Base-by-base conservation (phyloP, 208 protist species). In the Leishmania gerbilli region DNA sequence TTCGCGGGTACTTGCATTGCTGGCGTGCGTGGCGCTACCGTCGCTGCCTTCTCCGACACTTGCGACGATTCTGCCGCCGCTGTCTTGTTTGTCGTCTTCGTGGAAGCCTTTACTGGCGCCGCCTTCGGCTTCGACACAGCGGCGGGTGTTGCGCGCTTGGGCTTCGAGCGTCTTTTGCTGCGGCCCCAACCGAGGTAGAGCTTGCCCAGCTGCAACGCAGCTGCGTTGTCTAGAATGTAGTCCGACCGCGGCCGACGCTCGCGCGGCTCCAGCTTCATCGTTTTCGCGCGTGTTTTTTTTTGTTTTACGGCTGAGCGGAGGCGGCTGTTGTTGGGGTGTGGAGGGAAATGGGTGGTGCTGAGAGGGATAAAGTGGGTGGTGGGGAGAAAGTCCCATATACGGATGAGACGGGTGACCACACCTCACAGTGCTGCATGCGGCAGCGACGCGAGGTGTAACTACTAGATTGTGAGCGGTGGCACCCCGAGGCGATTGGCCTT, bases 221-320 rank as follows among this genome's bases (percentile, higher is more conserved):
- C 82, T 17, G 86, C 86, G 77, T 89, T 83, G 65, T 91, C 85
- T 1, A 91, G 17, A 15, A 91, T 65, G 78, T 81, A 91, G 62
- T 91, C 83, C n/a, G 79, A 11, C 31, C 75, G 74, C 34, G 21
- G 24, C 31, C 80, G 71, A 37, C 79, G 80, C 79, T 87, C 76
- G 27, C 87, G 80, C 13, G 83, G 84, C 42, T 80, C 75, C 55
- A 90, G 72, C 60, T 90, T 90, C 87, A 90, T 90, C 6, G 69
- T 15, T 68, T 55, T 60, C 47, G 19, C 6, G 45, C 45, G 5
- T 67, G 62, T 3, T 27, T 7, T 37, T 42, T 42, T 42, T 42
- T 42, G 68, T 21, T 76, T 53, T 64, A 58, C 21, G 0, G 3
- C 27, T 24, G 34, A n/a, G n/a, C 3, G 7, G 53, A 45, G 24